These are phyloP conservation scores for Kurtzmaniella quercitrusa DNA, from an alignment of 1,139 yeast genomes.

Conservation along the genomic window DNA sequence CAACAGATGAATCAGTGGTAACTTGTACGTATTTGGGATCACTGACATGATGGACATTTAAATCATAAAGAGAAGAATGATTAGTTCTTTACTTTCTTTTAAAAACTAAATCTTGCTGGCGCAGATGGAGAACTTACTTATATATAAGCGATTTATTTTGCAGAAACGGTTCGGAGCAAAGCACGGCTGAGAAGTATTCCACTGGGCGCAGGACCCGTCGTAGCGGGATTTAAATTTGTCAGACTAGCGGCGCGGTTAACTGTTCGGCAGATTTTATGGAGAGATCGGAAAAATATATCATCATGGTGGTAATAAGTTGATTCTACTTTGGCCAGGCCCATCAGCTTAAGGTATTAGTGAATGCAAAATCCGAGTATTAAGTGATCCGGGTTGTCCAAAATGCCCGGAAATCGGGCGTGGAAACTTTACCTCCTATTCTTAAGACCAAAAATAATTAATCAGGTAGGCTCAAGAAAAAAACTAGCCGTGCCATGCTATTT, in stretches of 20 bases:
- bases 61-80: not conserved
- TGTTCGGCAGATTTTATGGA: not conserved
- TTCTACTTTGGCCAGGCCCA: too few species aligned
- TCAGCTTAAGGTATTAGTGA: too few species aligned
- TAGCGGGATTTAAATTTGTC: not conserved
- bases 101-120: not conserved
- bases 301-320: too few species aligned
- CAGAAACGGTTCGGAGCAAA: not conserved
- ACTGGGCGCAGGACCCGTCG: not conserved
- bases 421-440: not conserved
- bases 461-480: not conserved
- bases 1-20: constrained; percentile 29
- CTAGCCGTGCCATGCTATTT: not conserved
- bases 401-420: not conserved
- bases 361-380: too few species aligned
- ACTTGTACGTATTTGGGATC: constrained; percentile 8
- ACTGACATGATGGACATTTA: constrained; percentile 1
- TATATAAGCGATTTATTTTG: not conserved
- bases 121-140: not conserved
- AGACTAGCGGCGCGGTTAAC: not conserved
- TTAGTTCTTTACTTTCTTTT: not conserved
- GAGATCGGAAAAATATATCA: not conserved
- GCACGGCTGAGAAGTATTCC: constrained; percentile 1
- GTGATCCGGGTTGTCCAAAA: not conserved
- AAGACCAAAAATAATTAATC: not conserved